Conservation (phyloP, 257 asterid species). For the Solanum bulbocastanum region DNA sequence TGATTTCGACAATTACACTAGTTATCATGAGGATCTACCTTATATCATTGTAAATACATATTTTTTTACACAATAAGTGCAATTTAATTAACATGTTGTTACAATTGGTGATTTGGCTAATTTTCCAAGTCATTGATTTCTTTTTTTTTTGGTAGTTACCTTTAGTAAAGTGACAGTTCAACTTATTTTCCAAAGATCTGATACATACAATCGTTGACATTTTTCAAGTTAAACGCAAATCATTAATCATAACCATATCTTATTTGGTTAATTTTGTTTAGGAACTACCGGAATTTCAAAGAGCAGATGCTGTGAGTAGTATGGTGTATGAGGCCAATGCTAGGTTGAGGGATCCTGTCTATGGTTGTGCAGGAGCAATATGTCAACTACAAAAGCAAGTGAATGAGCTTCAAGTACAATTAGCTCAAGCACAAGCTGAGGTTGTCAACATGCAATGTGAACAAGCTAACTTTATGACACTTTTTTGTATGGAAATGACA, state of each 20-base stretch:
- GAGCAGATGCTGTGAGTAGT: slow-evolving; percentile 77
- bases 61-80: not conserved
- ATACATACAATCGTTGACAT: not conserved
- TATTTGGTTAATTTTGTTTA: not conserved
- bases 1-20: not conserved
- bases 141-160: not conserved
- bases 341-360: slow-evolving; percentile 63
- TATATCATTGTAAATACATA: not conserved
- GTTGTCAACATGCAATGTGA: slow-evolving; percentile 57
- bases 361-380: slow-evolving; percentile 72
- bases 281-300: slow-evolving; percentile 62
- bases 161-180: not conserved
- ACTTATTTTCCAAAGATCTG: not conserved
- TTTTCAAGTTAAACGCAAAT: not conserved
- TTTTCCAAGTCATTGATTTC: not conserved
- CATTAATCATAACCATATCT: not conserved
- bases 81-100: not conserved
- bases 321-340: slow-evolving; percentile 86
- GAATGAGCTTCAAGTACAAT: slow-evolving; percentile 52
- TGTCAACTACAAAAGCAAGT: slow-evolving; percentile 70
- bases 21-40: not conserved
- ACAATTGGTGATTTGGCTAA: not conserved
- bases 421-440: slow-evolving; percentile 63
- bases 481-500: slow-evolving; percentile 39
- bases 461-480: slow-evolving; percentile 52